Base-by-base conservation (phyloP, 768 basidiomycete species). In the Sutorius australiensis region DNA sequence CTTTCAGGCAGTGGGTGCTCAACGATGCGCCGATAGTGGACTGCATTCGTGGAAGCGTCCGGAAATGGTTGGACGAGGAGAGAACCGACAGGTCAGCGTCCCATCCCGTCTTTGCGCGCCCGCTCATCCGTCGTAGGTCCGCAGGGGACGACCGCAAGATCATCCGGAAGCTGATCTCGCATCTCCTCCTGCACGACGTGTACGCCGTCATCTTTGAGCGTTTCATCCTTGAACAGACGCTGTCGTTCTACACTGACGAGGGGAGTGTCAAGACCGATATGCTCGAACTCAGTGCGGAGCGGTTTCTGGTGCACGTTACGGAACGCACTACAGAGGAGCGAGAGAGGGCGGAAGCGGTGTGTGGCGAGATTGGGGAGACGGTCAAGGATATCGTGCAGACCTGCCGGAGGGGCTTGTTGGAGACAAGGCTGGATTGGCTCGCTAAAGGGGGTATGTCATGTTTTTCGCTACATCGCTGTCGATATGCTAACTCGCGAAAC, bases 161-260 rank as follows among this genome's bases (percentile, higher is more conserved):
- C 39, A 74, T 91, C 38, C 67, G 68, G 3, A 61, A 66, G 3
- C 78, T 92, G n/a, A 72, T 89, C 45, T 60, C 69, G 0, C 81
- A 85, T 51, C 76, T 91, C 45, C 67, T 76, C 44, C 72, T 71
- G 5, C 81, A 89, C 55, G 73, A 76, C 27, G 76, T 81, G 52
- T 92, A 88, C 58, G 60, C 60, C 3, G 53, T 76, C 19, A 60
- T 74, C 24, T 84, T 91, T 49, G 84, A 89, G 60, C 71, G 76
- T 8, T 75, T 69, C 52, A 81, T 84, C 58, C 58, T 86, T 39
- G 67, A 75, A 17, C 57, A 73, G 17, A 83, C 86, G 0, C 63
- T 67, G 17, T 64, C 71, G 1, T 87, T 79, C 61, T 91, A 87
- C 61, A 48, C 68, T 0, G 65, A 59, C 0, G 83, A 90, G 62